These are phyloP conservation scores for Pseudogymnoascus sp. DNA, from an alignment of 2,329 filamentous ascomycete genomes.

Conservation along the genomic window DNA sequence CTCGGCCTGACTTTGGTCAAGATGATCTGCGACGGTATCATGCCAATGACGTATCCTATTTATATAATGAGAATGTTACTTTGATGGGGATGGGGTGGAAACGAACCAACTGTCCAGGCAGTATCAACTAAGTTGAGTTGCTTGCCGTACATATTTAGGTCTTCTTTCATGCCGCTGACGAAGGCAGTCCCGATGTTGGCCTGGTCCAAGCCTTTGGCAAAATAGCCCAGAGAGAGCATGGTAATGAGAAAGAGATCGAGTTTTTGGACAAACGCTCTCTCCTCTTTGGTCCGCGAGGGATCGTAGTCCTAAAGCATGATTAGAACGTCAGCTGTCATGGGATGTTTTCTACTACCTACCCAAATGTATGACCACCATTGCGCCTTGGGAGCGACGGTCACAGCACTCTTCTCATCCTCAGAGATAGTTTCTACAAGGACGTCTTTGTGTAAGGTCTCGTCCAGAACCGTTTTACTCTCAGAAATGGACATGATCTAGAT, in stretches of 20 bases:
- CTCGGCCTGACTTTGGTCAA: slow-evolving; percentile 30
- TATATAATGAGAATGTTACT: slow-evolving; percentile 23
- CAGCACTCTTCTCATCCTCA: not conserved
- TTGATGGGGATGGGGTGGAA: slow-evolving; percentile 30
- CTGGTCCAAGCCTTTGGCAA: slow-evolving; percentile 37
- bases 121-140: slow-evolving; percentile 38
- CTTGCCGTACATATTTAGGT: slow-evolving; percentile 42
- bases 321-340: not conserved
- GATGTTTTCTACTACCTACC: not conserved
- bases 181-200: slow-evolving; percentile 24
- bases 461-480: not conserved
- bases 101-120: slow-evolving; percentile 14
- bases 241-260: not conserved
- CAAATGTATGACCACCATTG: not conserved
- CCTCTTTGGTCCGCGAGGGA: not conserved
- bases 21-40: slow-evolving; percentile 34
- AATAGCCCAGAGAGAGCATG: slow-evolving; percentile 26
- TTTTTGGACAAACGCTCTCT: not conserved
- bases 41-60: slow-evolving; percentile 32
- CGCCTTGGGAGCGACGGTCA: not conserved
- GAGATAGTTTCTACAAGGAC: not conserved
- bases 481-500: not conserved
- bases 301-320: not conserved
- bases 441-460: not conserved
- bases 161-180: slow-evolving; percentile 30